Percentiles rank a stretch among this genome's conserved stretches.
Evolutionary conservation across 345 rosid species (phyloP).

Genomic region (Sisymbrium altissimum): DNA sequence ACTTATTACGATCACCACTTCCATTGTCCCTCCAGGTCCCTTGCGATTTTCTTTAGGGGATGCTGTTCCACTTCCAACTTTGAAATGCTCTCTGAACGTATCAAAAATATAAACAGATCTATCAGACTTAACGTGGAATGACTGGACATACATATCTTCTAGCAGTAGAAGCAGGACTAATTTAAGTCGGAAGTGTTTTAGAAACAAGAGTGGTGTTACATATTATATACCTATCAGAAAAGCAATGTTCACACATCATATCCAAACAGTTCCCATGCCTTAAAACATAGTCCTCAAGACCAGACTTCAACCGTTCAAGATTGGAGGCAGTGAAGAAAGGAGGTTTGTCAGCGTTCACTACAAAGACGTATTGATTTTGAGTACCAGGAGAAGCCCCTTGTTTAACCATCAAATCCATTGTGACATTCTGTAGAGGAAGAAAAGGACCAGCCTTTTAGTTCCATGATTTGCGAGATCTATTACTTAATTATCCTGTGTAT

Average conservation of each 20-base stretch:
- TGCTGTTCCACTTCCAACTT: constrained; percentile 65
- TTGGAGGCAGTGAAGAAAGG: constrained; percentile 46
- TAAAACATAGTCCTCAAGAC: constrained; percentile 72
- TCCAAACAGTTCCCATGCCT: constrained; percentile 50
- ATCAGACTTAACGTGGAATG: not conserved
- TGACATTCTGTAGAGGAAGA: constrained; percentile 52
- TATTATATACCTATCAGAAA: constrained; percentile 40
- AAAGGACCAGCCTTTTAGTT: not conserved
- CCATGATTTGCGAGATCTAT: not conserved
- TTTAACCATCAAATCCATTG: constrained; percentile 60
- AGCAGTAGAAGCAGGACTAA: constrained; percentile 3
- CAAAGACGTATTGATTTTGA: constrained; percentile 45
- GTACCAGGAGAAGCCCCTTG: constrained; percentile 43
- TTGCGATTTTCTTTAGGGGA: constrained; percentile 43
- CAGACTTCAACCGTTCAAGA: constrained; percentile 64
- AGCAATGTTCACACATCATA: constrained; percentile 50
- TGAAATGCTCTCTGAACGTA: constrained; percentile 58
- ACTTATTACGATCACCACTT: constrained; percentile 62
- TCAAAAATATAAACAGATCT: constrained; percentile 8
- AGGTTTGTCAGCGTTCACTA: constrained; percentile 44
- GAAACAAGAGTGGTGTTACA: not conserved
- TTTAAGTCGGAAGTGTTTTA: not conserved
- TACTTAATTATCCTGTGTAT: not conserved
- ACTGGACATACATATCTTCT: not conserved
- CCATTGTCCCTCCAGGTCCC: constrained; percentile 51